phyloP scores from a whole-genome alignment of 805 yeast genomes.

The Metschnikowia koreensis region DNA sequence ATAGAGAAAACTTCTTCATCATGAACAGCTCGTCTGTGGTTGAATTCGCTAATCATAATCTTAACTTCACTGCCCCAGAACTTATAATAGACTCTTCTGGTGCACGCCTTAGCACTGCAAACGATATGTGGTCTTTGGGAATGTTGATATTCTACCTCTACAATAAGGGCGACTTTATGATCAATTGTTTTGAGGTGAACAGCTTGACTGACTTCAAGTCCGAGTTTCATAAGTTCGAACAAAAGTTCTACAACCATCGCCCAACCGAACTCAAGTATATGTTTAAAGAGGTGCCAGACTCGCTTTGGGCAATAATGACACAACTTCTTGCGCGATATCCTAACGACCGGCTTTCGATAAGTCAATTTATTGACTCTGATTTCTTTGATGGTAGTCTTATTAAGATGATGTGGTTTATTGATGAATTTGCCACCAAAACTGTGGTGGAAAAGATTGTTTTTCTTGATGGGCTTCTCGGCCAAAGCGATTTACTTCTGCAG shows the following conservation, averaged over 20 bases:
- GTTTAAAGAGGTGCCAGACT: conserved; percentile 56
- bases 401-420: conserved; percentile 75
- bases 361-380: conserved; percentile 66
- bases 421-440: conserved; percentile 75
- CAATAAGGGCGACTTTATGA: conserved; percentile 47
- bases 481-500: conserved; percentile 26
- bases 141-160: conserved; percentile 71
- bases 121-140: conserved; percentile 86
- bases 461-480: conserved; percentile 56
- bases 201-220: conserved; percentile 61
- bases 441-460: conserved; percentile 66
- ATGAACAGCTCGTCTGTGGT: conserved; percentile 74
- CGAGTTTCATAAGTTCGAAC: conserved; percentile 48
- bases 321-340: conserved; percentile 57
- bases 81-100: conserved; percentile 58
- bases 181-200: conserved; percentile 44
- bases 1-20: conserved; percentile 57
- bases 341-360: conserved; percentile 55
- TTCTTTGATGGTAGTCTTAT: conserved; percentile 83
- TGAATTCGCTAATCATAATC: conserved; percentile 72
- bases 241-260: conserved; percentile 40
- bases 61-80: conserved; percentile 84
- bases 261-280: conserved; percentile 41
- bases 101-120: conserved; percentile 51
- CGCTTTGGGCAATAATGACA: conserved; percentile 49